phyloP scores from a whole-genome alignment of 805 yeast species.

The Wickerhamiella australiensis region DNA sequence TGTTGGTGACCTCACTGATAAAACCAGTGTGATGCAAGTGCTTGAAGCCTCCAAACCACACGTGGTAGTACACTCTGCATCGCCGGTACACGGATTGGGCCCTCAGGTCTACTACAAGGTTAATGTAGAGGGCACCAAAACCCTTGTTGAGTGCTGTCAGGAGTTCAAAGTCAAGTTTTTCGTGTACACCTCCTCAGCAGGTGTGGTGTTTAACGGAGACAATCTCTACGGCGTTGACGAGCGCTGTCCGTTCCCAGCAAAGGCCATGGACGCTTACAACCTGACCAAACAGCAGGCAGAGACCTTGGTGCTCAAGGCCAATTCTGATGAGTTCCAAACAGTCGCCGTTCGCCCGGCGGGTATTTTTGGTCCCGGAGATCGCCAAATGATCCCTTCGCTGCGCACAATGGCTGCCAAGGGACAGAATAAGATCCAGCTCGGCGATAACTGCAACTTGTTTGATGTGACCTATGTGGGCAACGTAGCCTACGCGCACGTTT shows the following conservation, averaged over 20 bases:
- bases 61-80: conserved; percentile 88
- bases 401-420: conserved; percentile 71
- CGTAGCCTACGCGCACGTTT: conserved; percentile 91
- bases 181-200: conserved; percentile 94
- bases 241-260: conserved; percentile 79
- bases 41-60: conserved; percentile 47
- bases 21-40: conserved; percentile 53
- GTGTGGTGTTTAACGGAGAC: conserved; percentile 93
- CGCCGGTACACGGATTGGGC: conserved; percentile 87
- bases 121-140: conserved; percentile 78
- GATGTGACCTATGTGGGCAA: conserved; percentile 99
- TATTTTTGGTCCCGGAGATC: conserved; percentile 96
- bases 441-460: conserved; percentile 84
- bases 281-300: conserved; percentile 92
- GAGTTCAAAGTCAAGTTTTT: conserved; percentile 44
- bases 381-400: conserved; percentile 89
- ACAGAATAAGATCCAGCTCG: conserved; percentile 85
- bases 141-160: conserved; percentile 53
- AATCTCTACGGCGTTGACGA: conserved; percentile 89
- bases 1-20: conserved; percentile 75
- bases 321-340: conserved; percentile 53
- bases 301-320: conserved; percentile 61
- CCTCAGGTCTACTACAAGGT: conserved; percentile 77
- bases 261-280: conserved; percentile 94
- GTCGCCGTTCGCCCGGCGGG: conserved; percentile 95